These are phyloP conservation scores for Xylaria hypoxylon DNA, from an alignment of 2,329 filamentous ascomycete genomes.

Conservation along the genomic window DNA sequence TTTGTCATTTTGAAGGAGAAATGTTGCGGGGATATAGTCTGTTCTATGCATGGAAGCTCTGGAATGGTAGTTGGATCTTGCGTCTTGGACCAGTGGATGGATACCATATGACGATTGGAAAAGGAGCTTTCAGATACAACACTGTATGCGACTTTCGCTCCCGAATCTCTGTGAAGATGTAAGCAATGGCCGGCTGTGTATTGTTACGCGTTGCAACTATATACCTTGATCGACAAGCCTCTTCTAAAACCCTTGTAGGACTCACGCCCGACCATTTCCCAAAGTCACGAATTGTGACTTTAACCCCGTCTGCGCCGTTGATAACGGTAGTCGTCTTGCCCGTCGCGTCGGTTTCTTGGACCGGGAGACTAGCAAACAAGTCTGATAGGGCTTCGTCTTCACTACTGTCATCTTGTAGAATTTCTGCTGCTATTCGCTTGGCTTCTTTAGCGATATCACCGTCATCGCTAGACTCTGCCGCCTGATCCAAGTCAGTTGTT, in stretches of 20 bases:
- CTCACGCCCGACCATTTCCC: slow-evolving; percentile 82
- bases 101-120: slow-evolving; percentile 79
- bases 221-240: slow-evolving; percentile 84
- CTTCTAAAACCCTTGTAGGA: slow-evolving; percentile 82
- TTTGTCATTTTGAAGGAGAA: slow-evolving; percentile 79
- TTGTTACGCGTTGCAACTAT: slow-evolving; percentile 20
- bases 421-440: slow-evolving; percentile 67
- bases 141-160: slow-evolving; percentile 74
- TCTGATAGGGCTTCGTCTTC: slow-evolving; percentile 62
- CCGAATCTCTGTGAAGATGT: slow-evolving; percentile 70
- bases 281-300: slow-evolving; percentile 80
- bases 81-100: slow-evolving; percentile 81
- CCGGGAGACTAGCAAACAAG: slow-evolving; percentile 71
- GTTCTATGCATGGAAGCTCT: slow-evolving; percentile 58
- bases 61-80: slow-evolving; percentile 63
- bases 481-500: slow-evolving; percentile 47
- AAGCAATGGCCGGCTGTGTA: slow-evolving; percentile 24
- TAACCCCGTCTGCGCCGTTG: slow-evolving; percentile 63
- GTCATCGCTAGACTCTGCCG: slow-evolving; percentile 56
- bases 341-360: slow-evolving; percentile 69
- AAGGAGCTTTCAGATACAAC: slow-evolving; percentile 79
- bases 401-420: slow-evolving; percentile 69
- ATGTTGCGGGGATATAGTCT: slow-evolving; percentile 60
- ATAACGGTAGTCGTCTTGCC: slow-evolving; percentile 70
- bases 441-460: slow-evolving; percentile 68